phyloP scores from a whole-genome alignment of 371 early-diverging fungal genomes.

The Nematocida minor region DNA sequence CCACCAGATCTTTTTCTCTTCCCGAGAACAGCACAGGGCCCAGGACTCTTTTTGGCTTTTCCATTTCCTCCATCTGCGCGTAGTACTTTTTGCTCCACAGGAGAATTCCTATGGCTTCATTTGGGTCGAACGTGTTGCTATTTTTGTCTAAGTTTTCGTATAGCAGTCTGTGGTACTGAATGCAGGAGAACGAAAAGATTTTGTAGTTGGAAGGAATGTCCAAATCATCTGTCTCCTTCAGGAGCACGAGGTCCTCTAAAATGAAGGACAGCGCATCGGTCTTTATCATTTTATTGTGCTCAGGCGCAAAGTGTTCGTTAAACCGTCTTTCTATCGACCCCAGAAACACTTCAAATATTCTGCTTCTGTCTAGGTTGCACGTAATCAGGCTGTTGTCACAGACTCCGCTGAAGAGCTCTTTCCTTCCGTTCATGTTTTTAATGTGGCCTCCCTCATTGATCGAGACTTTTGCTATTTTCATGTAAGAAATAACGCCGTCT shows the following conservation, averaged over 20 bases:
- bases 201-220: slow-evolving; percentile 22
- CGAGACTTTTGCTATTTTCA: slow-evolving; percentile 27
- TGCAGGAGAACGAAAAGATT: slow-evolving; percentile 28
- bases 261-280: slow-evolving; percentile 26
- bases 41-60: slow-evolving; percentile 13
- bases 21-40: slow-evolving; percentile 46
- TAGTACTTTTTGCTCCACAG: slow-evolving; percentile 40
- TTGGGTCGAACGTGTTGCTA: slow-evolving; percentile 32
- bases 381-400: background rate
- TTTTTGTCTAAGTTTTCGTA: slow-evolving; percentile 35
- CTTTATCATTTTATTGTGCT: background rate
- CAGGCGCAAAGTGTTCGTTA: background rate
- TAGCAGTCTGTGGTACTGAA: slow-evolving; percentile 44
- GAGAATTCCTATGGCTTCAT: slow-evolving; percentile 38
- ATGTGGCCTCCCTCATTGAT: background rate
- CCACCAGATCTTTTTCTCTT: slow-evolving; percentile 54
- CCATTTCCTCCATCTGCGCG: slow-evolving; percentile 29
- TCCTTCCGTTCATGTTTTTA: background rate
- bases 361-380: slow-evolving; percentile 6
- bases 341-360: slow-evolving; percentile 32
- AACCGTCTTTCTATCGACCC: slow-evolving; percentile 27
- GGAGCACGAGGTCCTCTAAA: background rate
- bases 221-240: slow-evolving; percentile 13
- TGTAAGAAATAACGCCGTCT: slow-evolving; percentile 1
- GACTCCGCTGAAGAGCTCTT: background rate